Evolutionary conservation across 768 basidiomycete species (phyloP).

Genomic region (Leccinellum albellum): DNA sequence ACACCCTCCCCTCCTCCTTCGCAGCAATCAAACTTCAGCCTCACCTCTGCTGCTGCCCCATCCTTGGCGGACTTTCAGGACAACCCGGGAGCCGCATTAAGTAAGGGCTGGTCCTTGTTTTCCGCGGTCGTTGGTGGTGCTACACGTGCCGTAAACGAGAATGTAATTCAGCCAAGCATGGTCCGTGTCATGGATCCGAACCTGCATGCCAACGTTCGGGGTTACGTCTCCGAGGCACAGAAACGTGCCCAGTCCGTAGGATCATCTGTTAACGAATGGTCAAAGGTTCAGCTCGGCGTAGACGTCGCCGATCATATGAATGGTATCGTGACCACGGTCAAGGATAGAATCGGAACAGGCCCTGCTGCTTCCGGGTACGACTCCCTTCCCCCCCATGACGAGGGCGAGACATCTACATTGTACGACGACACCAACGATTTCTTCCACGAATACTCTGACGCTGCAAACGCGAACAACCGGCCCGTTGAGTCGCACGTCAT

Average conservation of each 20-base stretch:
- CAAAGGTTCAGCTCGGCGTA: conserved; percentile 72
- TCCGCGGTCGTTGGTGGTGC: conserved; percentile 81
- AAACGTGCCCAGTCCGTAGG: conserved; percentile 61
- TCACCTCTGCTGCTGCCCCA: conserved; percentile 80
- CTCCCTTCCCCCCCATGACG: conserved; percentile 42
- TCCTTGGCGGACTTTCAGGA: conserved; percentile 78
- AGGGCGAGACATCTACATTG: conserved; percentile 52
- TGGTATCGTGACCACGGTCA: conserved; percentile 62
- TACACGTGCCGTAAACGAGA: conserved; percentile 72
- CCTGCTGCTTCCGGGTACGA: conserved; percentile 54
- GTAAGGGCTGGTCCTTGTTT: conserved; percentile 96
- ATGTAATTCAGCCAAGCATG: conserved; percentile 87
- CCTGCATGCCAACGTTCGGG: conserved; percentile 69
- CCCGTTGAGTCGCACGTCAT: conserved; percentile 3
- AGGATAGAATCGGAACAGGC: conserved; percentile 51
- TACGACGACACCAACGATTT: conserved; percentile 68
- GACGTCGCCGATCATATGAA: conserved; percentile 81
- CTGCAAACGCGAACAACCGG: conserved; percentile 11
- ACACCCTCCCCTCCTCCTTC: conserved; percentile 60
- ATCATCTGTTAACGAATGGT: conserved; percentile 70
- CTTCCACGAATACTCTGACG: conserved; percentile 37
- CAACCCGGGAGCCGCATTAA: conserved; percentile 79
- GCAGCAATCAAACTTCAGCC: conserved; percentile 37
- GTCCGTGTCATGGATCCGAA: conserved; percentile 77
- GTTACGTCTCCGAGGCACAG: conserved; percentile 68